Percentiles rank a stretch among this genome's conserved stretches.
Conservation (phyloP, 306 rosid species). For the Lotus japonicus region DNA sequence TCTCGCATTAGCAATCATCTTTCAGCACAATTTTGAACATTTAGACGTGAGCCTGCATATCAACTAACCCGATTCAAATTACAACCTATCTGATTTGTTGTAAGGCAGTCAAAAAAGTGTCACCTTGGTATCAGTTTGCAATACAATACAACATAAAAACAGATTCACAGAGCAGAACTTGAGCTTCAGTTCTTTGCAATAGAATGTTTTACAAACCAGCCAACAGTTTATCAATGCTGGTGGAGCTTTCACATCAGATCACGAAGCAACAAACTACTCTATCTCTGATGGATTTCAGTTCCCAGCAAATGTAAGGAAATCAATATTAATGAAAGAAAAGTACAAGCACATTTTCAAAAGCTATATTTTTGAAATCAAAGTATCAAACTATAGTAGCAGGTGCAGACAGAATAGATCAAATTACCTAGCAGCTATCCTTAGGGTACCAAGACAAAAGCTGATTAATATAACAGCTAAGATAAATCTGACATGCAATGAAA, state of each 20-base stretch:
- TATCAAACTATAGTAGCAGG: not conserved
- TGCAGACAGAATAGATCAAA: not conserved
- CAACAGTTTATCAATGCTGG: constrained; percentile 53
- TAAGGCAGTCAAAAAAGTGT: not conserved
- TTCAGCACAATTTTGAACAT: not conserved
- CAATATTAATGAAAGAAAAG: not conserved
- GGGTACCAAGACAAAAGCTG: not conserved
- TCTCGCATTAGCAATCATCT: too few relatives aligned
- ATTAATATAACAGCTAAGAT: not conserved
- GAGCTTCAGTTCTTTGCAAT: constrained; percentile 48
- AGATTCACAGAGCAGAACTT: constrained; percentile 9
- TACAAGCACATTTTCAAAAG: not conserved
- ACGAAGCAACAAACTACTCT: constrained; percentile 67
- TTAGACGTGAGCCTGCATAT: not conserved
- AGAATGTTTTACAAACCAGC: constrained; percentile 66
- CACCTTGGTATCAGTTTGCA: constrained; percentile 16
- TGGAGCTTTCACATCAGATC: constrained; percentile 66
- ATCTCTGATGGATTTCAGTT: constrained; percentile 44
- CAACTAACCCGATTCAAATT: not conserved
- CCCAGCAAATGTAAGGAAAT: constrained; percentile 41
- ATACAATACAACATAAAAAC: not conserved
- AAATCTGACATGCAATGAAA: not conserved
- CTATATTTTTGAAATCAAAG: not conserved
- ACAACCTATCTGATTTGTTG: not conserved
- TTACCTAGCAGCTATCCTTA: not conserved